phyloP scores from a whole-genome alignment of 1,139 yeast species.

The Candida anutae region DNA sequence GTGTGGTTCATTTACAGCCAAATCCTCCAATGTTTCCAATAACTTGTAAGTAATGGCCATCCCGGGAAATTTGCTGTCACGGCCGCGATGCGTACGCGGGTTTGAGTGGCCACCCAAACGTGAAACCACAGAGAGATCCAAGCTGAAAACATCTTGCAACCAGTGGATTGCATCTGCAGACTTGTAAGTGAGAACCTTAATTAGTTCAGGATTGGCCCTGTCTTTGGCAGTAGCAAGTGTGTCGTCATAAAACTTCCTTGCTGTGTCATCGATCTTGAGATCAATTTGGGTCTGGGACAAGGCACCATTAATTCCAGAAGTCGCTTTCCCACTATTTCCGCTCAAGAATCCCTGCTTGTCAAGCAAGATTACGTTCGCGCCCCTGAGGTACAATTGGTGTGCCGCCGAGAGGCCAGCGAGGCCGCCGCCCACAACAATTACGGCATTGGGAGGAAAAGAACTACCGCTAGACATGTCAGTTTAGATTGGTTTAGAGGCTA shows the following conservation, averaged over 20 bases:
- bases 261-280: constrained; percentile 45
- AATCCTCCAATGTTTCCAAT: constrained; percentile 44
- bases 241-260: constrained; percentile 55
- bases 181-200: constrained; percentile 42
- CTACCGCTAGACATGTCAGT: too few relatives aligned
- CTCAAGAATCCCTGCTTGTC: constrained; percentile 63
- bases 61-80: constrained; percentile 61
- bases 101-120: constrained; percentile 70
- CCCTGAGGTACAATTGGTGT: constrained; percentile 51
- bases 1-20: constrained; percentile 42
- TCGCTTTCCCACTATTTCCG: constrained; percentile 77
- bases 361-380: constrained; percentile 48
- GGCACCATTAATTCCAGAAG: constrained; percentile 78
- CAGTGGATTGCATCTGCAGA: constrained; percentile 63
- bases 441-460: constrained; percentile 27
- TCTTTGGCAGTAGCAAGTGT: constrained; percentile 60
- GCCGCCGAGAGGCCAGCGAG: constrained; percentile 76
- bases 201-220: constrained; percentile 48
- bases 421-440: constrained; percentile 74
- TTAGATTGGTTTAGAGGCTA: too few relatives aligned
- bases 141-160: constrained; percentile 55
- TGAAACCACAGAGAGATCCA: constrained; percentile 59
- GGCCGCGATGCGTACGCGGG: constrained; percentile 70
- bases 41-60: constrained; percentile 66
- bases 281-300: constrained; percentile 52